A percentile compares a stretch with the other conserved stretches of the same genome.
These are phyloP conservation scores for Aeminium ludgeri DNA, from an alignment of 495 filamentous ascomycete genomes.

Conservation along the genomic window DNA sequence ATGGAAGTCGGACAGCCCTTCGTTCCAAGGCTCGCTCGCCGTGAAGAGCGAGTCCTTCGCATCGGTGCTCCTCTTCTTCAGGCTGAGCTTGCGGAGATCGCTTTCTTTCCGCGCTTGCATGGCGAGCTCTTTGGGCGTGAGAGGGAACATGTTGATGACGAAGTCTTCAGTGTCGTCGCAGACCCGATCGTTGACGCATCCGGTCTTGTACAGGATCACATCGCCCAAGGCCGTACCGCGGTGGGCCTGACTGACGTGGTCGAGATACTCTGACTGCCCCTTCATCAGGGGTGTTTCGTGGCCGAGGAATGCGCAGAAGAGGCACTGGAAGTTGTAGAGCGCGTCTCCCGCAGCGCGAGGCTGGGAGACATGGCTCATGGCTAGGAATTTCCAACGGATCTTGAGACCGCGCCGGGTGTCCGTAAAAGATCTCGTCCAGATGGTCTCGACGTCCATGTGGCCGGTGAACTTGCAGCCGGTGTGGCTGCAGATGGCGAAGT, in stretches of 20 bases:
- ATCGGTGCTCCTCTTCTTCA: neutral
- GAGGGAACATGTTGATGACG: conserved; percentile 13
- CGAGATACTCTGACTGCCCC: conserved; percentile 9
- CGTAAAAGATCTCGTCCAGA: conserved; percentile 3
- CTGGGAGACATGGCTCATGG: conserved; percentile 8
- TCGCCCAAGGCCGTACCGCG: conserved; percentile 3
- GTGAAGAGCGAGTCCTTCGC: conserved; percentile 2
- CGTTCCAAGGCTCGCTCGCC: conserved; percentile 11
- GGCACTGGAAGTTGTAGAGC: conserved; percentile 11
- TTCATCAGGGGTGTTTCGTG: conserved; percentile 2
- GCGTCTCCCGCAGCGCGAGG: conserved; percentile 1
- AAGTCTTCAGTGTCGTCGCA: conserved; percentile 10
- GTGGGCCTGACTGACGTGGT: conserved; percentile 6
- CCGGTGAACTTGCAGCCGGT: conserved; percentile 8
- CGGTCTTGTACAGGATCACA: conserved; percentile 6
- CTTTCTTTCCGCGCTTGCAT: neutral
- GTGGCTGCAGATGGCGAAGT: conserved; percentile 5
- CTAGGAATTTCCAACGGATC: conserved; percentile 11
- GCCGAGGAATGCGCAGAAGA: conserved; percentile 10
- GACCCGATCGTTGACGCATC: conserved; percentile 5
- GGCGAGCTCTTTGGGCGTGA: neutral
- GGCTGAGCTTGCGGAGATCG: neutral
- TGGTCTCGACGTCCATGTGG: conserved; percentile 1
- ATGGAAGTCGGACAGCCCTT: conserved; percentile 11
- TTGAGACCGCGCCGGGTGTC: conserved; percentile 4